Evolutionary conservation across 371 early-diverging fungal genomes (phyloP).

Genomic region (Catenaria anguillulae): DNA sequence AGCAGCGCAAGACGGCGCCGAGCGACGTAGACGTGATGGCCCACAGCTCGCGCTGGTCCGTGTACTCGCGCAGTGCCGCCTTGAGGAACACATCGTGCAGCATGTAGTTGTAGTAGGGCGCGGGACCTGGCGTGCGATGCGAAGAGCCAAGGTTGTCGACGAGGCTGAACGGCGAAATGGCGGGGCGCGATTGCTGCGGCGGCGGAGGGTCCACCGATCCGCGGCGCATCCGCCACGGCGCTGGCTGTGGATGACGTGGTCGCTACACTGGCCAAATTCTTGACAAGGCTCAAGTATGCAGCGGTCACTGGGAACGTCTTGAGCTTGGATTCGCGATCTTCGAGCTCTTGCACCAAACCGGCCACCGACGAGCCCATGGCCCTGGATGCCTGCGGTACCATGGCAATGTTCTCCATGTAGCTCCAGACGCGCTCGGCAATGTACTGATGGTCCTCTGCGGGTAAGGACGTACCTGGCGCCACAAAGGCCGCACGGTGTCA

Average conservation of each 20-base stretch:
- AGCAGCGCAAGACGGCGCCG: conserved; percentile 56
- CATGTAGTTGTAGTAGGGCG: conserved; percentile 65
- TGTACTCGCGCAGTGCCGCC: conserved; percentile 46
- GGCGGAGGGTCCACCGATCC: neutral
- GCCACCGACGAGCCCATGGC: neutral
- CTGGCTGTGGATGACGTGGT: too few relatives aligned
- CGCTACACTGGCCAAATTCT: conserved; percentile 6
- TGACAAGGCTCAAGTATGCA: conserved; percentile 49
- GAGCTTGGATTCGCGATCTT: conserved; percentile 51
- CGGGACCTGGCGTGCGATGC: conserved; percentile 50
- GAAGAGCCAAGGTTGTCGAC: conserved; percentile 35
- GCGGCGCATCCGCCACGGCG: neutral
- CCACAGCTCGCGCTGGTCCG: conserved; percentile 58
- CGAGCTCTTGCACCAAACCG: conserved; percentile 56
- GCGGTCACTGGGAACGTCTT: conserved; percentile 70
- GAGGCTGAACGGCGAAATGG: neutral
- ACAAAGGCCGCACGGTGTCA: conserved; percentile 52
- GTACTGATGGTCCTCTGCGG: conserved; percentile 16
- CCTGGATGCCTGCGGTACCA: conserved; percentile 31
- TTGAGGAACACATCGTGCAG: conserved; percentile 64
- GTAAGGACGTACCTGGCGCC: conserved; percentile 19
- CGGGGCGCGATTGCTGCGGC: too few relatives aligned
- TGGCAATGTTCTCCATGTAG: conserved; percentile 48
- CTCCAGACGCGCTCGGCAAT: conserved; percentile 49
- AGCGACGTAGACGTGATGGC: conserved; percentile 54